phyloP scores from a whole-genome alignment of 129 eudicot genomes.

The Centrapalus pauciflorus region DNA sequence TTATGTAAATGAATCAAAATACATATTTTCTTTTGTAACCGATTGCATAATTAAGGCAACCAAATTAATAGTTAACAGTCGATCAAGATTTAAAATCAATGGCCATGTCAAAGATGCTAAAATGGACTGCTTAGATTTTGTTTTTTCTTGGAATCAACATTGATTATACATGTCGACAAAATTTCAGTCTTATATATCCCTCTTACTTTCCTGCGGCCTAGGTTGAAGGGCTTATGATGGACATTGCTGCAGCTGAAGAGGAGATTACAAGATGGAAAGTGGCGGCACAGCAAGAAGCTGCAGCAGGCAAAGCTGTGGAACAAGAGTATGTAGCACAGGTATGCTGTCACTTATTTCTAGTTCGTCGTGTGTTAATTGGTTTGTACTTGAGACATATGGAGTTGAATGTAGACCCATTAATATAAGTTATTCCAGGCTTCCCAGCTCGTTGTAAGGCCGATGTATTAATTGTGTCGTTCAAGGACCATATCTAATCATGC shows the following conservation, averaged over 20 bases:
- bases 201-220: conserved; percentile 17
- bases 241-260: conserved; percentile 94
- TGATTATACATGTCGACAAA: too few relatives aligned
- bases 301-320: conserved; percentile 89
- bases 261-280: conserved; percentile 92
- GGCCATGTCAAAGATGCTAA: too few relatives aligned
- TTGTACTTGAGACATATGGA: conserved; percentile 5
- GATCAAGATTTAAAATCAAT: too few relatives aligned
- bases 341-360: conserved; percentile 7
- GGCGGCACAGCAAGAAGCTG: conserved; percentile 98
- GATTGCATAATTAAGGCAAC: too few relatives aligned
- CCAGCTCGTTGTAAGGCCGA: too few relatives aligned
- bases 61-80: too few relatives aligned
- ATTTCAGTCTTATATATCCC: background rate
- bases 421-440: conserved; percentile 6
- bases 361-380: background rate
- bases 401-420: background rate
- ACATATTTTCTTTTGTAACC: too few relatives aligned
- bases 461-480: background rate
- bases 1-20: too few relatives aligned
- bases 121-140: too few relatives aligned
- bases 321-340: conserved; percentile 81
- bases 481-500: background rate
- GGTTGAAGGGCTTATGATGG: conserved; percentile 99
- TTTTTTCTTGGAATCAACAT: too few relatives aligned